Conservation (phyloP, 768 basidiomycete species). For the Artomyces pyxidatus region DNA sequence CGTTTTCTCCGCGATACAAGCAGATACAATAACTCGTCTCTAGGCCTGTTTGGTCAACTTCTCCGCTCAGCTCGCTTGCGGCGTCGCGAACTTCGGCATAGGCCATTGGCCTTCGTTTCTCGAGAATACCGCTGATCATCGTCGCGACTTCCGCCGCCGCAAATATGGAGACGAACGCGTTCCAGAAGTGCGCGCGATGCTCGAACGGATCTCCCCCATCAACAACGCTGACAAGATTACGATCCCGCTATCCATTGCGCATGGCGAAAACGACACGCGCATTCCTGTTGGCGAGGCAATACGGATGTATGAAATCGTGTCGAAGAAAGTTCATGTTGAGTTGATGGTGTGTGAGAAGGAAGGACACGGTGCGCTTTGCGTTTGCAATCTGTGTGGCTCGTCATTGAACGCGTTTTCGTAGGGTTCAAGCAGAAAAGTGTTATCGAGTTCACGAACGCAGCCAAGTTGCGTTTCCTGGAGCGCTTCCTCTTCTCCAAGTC, state of each 20-base stretch:
- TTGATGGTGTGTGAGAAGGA: slow-evolving; percentile 34
- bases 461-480: slow-evolving; percentile 31
- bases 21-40: too few species aligned
- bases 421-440: slow-evolving; percentile 37
- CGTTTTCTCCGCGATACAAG: too few species aligned
- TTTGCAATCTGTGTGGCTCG: too few species aligned
- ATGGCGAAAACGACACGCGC: slow-evolving; percentile 34
- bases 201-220: slow-evolving; percentile 32
- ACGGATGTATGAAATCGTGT: slow-evolving; percentile 29
- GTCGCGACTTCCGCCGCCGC: slow-evolving; percentile 27
- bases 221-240: slow-evolving; percentile 29
- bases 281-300: slow-evolving; percentile 33
- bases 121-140: slow-evolving; percentile 30
- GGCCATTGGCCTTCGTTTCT: slow-evolving; percentile 33
- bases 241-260: slow-evolving; percentile 32
- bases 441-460: slow-evolving; percentile 34
- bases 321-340: slow-evolving; percentile 23
- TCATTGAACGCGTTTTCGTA: slow-evolving; percentile 9
- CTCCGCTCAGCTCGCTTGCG: slow-evolving; percentile 33
- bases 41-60: slow-evolving; percentile 35
- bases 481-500: slow-evolving; percentile 21
- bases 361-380: slow-evolving; percentile 31
- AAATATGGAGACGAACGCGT: slow-evolving; percentile 36
- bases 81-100: slow-evolving; percentile 34
- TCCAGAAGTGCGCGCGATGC: slow-evolving; percentile 28